phyloP scores from a whole-genome alignment of 1,284 basidiomycete genomes.

The Serendipita sp. region DNA sequence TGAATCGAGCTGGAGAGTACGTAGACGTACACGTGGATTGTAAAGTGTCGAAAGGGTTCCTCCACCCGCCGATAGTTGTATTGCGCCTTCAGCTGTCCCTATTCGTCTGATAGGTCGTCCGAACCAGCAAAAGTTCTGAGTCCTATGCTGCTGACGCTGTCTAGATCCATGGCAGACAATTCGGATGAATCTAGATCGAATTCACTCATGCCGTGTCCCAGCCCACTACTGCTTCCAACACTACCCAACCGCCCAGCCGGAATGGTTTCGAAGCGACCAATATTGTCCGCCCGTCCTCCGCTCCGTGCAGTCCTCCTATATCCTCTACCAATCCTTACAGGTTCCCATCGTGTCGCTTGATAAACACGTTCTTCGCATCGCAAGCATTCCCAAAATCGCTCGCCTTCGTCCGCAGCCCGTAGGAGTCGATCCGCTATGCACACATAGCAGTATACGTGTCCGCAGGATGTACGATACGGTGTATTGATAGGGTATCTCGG shows the following conservation, averaged over 20 bases:
- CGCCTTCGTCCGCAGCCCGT: conserved; percentile 49
- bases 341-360: conserved; percentile 26
- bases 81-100: background rate
- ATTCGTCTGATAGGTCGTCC: background rate
- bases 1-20: background rate
- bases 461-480: conserved; percentile 62
- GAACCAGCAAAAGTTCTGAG: background rate
- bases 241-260: background rate
- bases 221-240: background rate
- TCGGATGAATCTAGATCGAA: background rate
- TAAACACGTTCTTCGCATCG: conserved; percentile 52
- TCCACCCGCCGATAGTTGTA: background rate
- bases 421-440: conserved; percentile 74
- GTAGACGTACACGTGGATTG: no score
- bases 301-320: no score
- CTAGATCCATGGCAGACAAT: background rate
- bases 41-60: background rate
- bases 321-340: background rate
- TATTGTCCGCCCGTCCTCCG: no score
- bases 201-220: background rate
- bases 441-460: conserved; percentile 77
- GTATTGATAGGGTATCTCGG: conserved; percentile 51
- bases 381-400: conserved; percentile 64
- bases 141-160: conserved; percentile 5
- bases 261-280: background rate